These are phyloP conservation scores for Saxispiralis lemnorum DNA, from an alignment of 495 filamentous ascomycete species.

Conservation along the genomic window DNA sequence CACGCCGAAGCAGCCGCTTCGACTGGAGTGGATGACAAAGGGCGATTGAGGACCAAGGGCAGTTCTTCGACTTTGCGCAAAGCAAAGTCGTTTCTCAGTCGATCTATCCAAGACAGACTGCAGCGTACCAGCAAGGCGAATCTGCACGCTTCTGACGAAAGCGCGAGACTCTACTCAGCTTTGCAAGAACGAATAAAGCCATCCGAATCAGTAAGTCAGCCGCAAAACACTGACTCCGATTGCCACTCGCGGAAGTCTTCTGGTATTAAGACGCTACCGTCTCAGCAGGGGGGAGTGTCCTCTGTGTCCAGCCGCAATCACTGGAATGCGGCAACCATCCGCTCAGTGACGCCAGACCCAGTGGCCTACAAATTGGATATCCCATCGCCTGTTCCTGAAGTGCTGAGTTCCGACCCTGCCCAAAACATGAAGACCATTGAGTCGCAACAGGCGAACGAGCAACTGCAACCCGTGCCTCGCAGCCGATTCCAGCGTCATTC, in stretches of 20 bases:
- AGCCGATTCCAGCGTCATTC: slow-evolving; percentile 4
- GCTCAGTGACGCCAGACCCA: slow-evolving; percentile 14
- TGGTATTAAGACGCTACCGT: slow-evolving; percentile 10
- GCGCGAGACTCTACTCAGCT: slow-evolving; percentile 53
- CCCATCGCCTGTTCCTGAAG: slow-evolving; percentile 10
- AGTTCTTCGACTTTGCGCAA: slow-evolving; percentile 12
- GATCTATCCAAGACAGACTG: slow-evolving; percentile 9
- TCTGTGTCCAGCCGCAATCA: slow-evolving; percentile 1
- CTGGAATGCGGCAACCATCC: slow-evolving; percentile 11
- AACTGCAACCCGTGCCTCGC: not conserved
- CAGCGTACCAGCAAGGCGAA: slow-evolving; percentile 22
- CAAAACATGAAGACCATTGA: not conserved
- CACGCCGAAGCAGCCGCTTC: slow-evolving; percentile 35
- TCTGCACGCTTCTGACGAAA: slow-evolving; percentile 32
- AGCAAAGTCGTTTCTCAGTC: slow-evolving; percentile 12
- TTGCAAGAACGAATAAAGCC: slow-evolving; percentile 46
- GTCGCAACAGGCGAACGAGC: not conserved
- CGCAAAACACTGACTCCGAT: not conserved
- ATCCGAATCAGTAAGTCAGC: not conserved
- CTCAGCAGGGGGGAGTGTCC: slow-evolving; percentile 3
- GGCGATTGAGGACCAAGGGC: not conserved
- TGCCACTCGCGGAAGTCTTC: not conserved
- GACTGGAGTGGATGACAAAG: slow-evolving; percentile 47
- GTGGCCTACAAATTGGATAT: slow-evolving; percentile 6
- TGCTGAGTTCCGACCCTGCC: slow-evolving; percentile 4